Conservation (phyloP, 148 eudicot species). For the Arctostaphylos glauca region DNA sequence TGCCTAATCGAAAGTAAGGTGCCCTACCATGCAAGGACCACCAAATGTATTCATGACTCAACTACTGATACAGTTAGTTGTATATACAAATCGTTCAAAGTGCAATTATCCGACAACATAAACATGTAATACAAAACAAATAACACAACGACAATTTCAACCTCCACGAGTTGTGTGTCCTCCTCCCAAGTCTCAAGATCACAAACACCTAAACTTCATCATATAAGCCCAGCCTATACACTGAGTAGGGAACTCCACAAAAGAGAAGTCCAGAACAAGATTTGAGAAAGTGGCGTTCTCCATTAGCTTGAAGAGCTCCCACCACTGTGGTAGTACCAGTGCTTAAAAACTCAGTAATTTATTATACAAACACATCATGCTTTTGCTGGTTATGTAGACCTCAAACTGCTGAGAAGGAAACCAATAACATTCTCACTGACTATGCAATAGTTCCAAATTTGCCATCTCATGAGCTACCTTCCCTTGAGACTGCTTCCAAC, state of each 20-base stretch:
- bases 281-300: background rate
- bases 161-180: background rate
- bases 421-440: background rate
- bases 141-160: background rate
- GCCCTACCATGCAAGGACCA: background rate
- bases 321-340: background rate
- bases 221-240: background rate
- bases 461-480: background rate
- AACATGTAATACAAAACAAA: background rate
- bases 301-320: background rate
- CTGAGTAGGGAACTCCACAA: background rate
- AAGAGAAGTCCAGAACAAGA: background rate
- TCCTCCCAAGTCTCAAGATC: background rate
- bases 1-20: background rate
- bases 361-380: background rate
- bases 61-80: background rate
- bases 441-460: background rate
- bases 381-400: background rate
- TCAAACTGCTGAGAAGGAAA: background rate
- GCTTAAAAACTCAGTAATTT: background rate
- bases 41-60: slow-evolving; percentile 2
- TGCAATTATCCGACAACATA: background rate
- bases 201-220: background rate
- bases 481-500: background rate
- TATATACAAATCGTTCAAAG: background rate